Conservation (phyloP, 805 yeast genomes). For the Teunomyces funiuensis region DNA sequence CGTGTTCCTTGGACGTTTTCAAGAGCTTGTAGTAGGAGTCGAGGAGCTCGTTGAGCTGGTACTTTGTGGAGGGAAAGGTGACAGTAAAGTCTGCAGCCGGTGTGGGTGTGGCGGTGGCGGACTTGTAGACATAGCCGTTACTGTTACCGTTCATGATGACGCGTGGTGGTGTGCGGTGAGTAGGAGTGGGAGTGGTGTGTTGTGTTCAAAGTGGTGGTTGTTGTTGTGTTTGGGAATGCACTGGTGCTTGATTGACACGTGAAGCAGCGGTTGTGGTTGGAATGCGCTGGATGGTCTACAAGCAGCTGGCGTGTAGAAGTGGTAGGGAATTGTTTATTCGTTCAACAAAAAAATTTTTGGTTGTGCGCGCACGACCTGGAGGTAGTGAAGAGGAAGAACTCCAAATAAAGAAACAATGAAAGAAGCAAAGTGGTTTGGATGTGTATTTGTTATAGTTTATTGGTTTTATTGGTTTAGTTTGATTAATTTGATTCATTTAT, state of each 20-base stretch:
- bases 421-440: no score
- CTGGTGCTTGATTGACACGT: neutral
- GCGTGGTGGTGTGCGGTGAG: neutral
- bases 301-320: neutral
- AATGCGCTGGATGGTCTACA: no score
- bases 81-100: neutral
- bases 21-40: conserved; percentile 26
- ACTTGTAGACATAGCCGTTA: conserved; percentile 3
- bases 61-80: conserved; percentile 22
- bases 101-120: conserved; percentile 4
- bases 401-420: no score
- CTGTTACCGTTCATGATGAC: conserved; percentile 3
- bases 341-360: conserved; percentile 5
- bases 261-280: neutral
- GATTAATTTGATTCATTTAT: no score
- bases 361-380: neutral
- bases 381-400: no score
- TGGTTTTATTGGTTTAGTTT: no score
- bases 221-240: neutral
- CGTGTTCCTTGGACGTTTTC: conserved; percentile 17
- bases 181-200: neutral
- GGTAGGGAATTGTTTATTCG: neutral
- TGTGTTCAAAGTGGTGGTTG: no score
- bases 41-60: conserved; percentile 26
- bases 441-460: no score